Percentiles rank a stretch among this genome's conserved stretches.
Evolutionary conservation across 352 stramenopile species (phyloP).

Genomic region (Detonula confervacea): DNA sequence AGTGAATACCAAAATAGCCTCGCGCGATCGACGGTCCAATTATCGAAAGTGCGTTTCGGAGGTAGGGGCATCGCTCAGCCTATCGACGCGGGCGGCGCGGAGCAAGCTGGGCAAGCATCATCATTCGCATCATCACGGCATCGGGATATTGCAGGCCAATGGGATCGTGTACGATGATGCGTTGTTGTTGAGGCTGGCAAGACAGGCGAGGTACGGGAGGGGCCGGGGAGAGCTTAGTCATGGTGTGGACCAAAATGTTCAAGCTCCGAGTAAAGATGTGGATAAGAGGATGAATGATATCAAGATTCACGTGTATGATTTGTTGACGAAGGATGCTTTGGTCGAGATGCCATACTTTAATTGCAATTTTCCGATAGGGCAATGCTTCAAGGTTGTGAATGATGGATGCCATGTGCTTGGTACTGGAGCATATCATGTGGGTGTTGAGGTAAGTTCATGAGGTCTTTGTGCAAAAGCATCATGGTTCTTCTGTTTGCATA

Average conservation of each 20-base stretch:
- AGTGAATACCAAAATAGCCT: not conserved
- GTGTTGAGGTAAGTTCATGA: conserved; percentile 61
- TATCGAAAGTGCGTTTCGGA: conserved; percentile 41
- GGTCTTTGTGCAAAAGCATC: conserved; percentile 1
- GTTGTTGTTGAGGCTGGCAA: conserved; percentile 32
- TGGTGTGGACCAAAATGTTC: not conserved
- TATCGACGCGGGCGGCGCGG: not conserved
- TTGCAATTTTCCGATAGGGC: conserved; percentile 72
- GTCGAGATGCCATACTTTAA: conserved; percentile 69
- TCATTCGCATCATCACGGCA: conserved; percentile 23
- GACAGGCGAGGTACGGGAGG: conserved; percentile 22
- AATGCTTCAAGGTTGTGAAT: conserved; percentile 75
- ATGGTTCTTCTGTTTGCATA: not conserved
- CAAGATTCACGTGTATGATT: conserved; percentile 79
- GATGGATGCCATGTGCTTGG: conserved; percentile 69
- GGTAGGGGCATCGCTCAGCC: conserved; percentile 7
- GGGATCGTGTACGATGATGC: conserved; percentile 50
- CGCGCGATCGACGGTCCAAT: not conserved
- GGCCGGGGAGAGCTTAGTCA: conserved; percentile 1
- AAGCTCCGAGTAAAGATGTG: not conserved
- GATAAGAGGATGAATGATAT: conserved; percentile 50
- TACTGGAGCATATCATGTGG: conserved; percentile 80
- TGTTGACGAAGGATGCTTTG: conserved; percentile 65
- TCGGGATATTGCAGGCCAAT: conserved; percentile 47
- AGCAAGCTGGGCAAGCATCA: conserved; percentile 11